phyloP scores from a whole-genome alignment of 2,329 filamentous ascomycete species.

The Diaporthe destruens region DNA sequence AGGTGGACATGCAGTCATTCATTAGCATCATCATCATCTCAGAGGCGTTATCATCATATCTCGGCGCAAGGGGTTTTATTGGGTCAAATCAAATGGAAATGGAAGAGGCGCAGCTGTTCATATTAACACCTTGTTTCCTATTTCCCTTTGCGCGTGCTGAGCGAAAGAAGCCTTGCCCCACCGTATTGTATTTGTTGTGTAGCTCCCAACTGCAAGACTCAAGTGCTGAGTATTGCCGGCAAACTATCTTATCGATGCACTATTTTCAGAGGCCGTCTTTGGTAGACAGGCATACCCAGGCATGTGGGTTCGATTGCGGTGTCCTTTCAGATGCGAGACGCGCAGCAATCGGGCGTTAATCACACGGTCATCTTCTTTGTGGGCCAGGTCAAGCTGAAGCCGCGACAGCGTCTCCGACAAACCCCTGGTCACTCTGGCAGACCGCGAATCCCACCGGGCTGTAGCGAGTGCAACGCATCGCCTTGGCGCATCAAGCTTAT shows the following conservation, averaged over 20 bases:
- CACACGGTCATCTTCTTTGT: neutral
- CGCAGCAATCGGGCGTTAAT: neutral
- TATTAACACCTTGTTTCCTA: neutral
- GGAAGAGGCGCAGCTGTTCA: conserved; percentile 11
- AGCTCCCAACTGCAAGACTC: conserved; percentile 23
- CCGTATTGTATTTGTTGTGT: conserved; percentile 22
- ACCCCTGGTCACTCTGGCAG: neutral
- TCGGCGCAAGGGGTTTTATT: neutral
- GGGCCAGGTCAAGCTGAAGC: neutral
- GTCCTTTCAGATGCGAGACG: neutral
- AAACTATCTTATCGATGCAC: conserved; percentile 14
- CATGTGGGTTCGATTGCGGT: neutral
- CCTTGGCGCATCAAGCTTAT: conserved; percentile 12
- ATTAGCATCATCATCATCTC: conserved; percentile 1
- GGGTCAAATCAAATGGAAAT: conserved; percentile 16
- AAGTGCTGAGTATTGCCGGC: conserved; percentile 38
- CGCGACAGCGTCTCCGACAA: neutral
- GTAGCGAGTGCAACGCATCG: neutral
- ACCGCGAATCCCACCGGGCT: neutral
- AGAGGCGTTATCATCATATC: conserved; percentile 16
- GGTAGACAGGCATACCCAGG: neutral
- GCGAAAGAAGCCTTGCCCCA: conserved; percentile 25
- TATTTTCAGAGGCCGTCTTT: neutral
- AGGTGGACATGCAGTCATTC: conserved; percentile 12
- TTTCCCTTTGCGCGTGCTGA: conserved; percentile 3